These are phyloP conservation scores for Stephanodiscus triporus DNA, from an alignment of 108 stramenopile genomes.

Conservation along the genomic window DNA sequence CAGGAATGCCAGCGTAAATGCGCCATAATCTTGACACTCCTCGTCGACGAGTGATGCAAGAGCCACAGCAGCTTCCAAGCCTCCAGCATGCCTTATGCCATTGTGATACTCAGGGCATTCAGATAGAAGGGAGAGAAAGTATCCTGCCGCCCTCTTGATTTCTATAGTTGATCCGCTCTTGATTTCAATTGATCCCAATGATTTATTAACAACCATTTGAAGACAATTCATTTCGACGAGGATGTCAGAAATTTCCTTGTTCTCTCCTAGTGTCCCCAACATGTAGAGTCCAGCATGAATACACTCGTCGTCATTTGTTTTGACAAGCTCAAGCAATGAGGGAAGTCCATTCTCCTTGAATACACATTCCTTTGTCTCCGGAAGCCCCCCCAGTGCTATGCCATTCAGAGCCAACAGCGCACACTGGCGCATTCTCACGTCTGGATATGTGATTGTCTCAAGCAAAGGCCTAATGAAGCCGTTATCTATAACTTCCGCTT, in stretches of 20 bases:
- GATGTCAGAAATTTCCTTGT: constrained; percentile 55
- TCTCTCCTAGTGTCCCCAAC: constrained; percentile 71
- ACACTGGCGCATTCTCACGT: constrained; percentile 66
- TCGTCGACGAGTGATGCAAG: constrained; percentile 76
- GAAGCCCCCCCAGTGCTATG: constrained; percentile 56
- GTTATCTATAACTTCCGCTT: constrained; percentile 62
- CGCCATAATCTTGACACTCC: constrained; percentile 81
- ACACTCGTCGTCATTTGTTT: constrained; percentile 60
- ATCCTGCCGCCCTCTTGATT: constrained; percentile 71
- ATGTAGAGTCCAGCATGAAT: constrained; percentile 63
- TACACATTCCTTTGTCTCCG: constrained; percentile 55
- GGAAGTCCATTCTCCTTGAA: constrained; percentile 63
- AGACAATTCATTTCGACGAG: constrained; percentile 66
- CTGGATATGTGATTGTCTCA: constrained; percentile 74
- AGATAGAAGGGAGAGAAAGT: constrained; percentile 68
- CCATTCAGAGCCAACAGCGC: constrained; percentile 74
- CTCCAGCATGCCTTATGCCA: constrained; percentile 57
- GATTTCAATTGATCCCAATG: constrained; percentile 49
- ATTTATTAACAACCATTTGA: constrained; percentile 51
- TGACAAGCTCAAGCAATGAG: constrained; percentile 56
- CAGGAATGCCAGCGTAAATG: constrained; percentile 78
- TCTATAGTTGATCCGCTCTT: constrained; percentile 75
- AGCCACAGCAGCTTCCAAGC: constrained; percentile 59
- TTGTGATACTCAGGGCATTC: constrained; percentile 71
- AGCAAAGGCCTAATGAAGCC: constrained; percentile 73